Evolutionary conservation across 148 eudicot genomes (phyloP), one percentile per base, ranked within the genome.

Genomic region (Fagopyrum homotropicum): DNA sequence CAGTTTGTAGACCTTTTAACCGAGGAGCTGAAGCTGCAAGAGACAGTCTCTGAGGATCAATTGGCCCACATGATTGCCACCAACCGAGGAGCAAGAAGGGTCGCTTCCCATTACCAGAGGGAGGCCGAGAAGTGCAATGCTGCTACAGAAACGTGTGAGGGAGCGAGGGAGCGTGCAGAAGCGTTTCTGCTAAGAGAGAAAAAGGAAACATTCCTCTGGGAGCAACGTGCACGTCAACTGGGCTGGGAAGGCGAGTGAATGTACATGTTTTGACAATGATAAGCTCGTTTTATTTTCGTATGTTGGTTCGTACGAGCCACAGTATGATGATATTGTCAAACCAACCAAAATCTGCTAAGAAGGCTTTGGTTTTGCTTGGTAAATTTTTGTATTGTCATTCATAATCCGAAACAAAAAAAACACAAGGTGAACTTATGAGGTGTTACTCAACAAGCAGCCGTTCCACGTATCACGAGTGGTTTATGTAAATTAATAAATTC

Each of bases 121-220:
- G 89, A 88, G 75, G 89, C 89, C 22, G 91, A 88, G 75, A 88
- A 88, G 69, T 88, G 91, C 81, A 88, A 82, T 22, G 78, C 86
- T 40, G 91, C 91, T 9, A 88, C 85, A 0, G 91, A 88, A 79
- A 86, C 89, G 1, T 88, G 91, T 5, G 91, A 88, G 76, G 81
- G 76, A 35, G 86, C 91, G 26, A 80, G 91, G 72, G 89, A 88
- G 74, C 80, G 70, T 11, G 83, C 89, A 0, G 86, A 88, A 77
- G 88, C 83, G 11, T 73, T 86, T 9, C 54, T 86, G 35, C 80
- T 79, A 15, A 73, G 73, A 46, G 89, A 88, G 75, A 86, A 69
- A 75, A 88, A 84, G 60, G 55, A 81, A 16, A 78, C 89, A 2
- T 78, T 79, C 6, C 26, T 82, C 61, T 88, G 91, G 91, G 89